Evolutionary conservation across 2,329 filamentous ascomycete genomes (phyloP).

Genomic region (Ploettnerulaceae sp.): DNA sequence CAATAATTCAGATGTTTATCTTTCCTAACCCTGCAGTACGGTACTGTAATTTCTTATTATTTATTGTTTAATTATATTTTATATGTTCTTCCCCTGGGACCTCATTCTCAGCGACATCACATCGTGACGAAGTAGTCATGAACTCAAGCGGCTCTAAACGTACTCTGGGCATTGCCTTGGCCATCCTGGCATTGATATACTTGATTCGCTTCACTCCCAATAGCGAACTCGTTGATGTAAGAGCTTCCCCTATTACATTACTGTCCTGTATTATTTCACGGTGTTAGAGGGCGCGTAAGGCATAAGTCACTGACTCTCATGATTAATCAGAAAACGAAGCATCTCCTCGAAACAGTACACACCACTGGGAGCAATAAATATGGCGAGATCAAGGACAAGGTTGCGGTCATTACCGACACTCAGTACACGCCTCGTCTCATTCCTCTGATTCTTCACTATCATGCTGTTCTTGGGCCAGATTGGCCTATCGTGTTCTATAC

Average conservation of each 20-base stretch:
- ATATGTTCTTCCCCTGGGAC: too few species aligned
- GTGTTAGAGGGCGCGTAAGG: background rate
- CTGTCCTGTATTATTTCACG: too few species aligned
- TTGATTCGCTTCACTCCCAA: background rate
- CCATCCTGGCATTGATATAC: background rate
- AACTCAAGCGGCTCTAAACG: background rate
- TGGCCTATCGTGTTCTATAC: constrained; percentile 42
- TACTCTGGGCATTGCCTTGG: background rate
- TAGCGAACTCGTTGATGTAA: background rate
- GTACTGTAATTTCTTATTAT: too few species aligned
- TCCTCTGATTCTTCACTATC: constrained; percentile 36
- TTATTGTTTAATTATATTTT: too few species aligned
- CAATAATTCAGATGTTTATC: too few species aligned
- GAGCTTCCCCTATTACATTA: background rate
- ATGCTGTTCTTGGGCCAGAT: constrained; percentile 36
- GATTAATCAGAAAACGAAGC: background rate
- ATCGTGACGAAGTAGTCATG: too few species aligned
- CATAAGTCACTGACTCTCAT: background rate
- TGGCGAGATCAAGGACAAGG: background rate
- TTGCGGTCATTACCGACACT: background rate
- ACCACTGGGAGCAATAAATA: background rate
- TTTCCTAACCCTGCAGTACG: too few species aligned
- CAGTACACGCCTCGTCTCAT: constrained; percentile 19
- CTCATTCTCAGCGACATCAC: too few species aligned
- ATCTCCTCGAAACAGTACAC: background rate